phyloP scores from a whole-genome alignment of 345 rosid species.

The Rhodomyrtus tomentosa region DNA sequence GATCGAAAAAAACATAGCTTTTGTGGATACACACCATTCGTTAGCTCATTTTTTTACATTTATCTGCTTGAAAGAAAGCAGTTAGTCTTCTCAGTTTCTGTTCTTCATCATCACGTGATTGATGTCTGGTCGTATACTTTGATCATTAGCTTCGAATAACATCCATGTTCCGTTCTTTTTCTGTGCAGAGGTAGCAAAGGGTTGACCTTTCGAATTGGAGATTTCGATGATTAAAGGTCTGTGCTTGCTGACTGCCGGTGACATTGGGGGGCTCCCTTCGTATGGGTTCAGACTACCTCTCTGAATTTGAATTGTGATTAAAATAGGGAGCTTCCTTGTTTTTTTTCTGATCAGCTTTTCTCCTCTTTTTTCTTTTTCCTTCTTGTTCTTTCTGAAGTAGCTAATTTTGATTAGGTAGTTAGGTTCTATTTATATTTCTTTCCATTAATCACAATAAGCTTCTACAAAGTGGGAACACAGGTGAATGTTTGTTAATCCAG shows the following conservation, averaged over 20 bases:
- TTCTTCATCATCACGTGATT: background rate
- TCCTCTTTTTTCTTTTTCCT: background rate
- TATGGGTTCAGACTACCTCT: background rate
- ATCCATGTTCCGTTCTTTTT: background rate
- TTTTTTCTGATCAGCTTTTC: background rate
- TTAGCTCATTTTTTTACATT: too few species aligned
- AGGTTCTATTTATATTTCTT: background rate
- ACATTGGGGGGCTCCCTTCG: background rate
- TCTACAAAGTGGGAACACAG: background rate
- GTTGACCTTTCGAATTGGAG: background rate
- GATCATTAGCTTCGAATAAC: background rate
- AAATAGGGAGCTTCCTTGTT: background rate
- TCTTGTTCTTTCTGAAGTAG: background rate
- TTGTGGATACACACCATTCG: background rate
- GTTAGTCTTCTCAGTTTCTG: background rate
- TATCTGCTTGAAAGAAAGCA: too few species aligned
- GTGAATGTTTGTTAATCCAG: background rate
- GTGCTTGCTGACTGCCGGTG: background rate
- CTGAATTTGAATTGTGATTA: background rate
- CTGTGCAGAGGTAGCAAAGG: background rate
- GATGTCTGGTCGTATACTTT: background rate
- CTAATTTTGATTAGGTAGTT: background rate
- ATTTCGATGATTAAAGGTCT: background rate
- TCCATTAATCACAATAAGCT: background rate
- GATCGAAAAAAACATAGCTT: background rate